Conservation (phyloP, 257 asterid species). For the Fraxinus quadrangulata region DNA sequence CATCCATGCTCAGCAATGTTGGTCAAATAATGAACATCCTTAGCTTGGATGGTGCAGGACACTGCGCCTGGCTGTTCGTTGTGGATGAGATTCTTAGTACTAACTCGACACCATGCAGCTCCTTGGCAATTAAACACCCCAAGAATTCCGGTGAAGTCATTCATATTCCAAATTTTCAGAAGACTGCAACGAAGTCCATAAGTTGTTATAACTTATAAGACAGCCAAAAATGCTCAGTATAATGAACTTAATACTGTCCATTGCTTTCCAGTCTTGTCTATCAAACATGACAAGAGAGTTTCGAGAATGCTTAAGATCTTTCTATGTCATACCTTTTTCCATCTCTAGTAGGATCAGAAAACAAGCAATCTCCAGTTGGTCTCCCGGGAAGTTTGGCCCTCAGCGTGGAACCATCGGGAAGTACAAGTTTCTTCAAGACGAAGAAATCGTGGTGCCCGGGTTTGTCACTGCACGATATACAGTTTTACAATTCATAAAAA, state of each 20-base stretch:
- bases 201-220: not conserved
- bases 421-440: constrained; percentile 72
- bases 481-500: not conserved
- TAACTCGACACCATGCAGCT: constrained; percentile 65
- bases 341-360: constrained; percentile 61
- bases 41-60: constrained; percentile 44
- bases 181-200: constrained; percentile 41
- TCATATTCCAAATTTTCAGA: constrained; percentile 73
- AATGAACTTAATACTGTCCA: no score
- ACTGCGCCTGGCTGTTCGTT: constrained; percentile 54
- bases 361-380: constrained; percentile 60
- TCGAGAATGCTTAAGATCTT: constrained; percentile 4
- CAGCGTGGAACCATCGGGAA: constrained; percentile 65
- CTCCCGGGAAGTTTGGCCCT: constrained; percentile 68
- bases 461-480: constrained; percentile 59
- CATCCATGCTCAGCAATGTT: constrained; percentile 53
- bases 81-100: constrained; percentile 54
- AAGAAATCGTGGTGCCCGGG: constrained; percentile 79
- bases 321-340: constrained; percentile 46
- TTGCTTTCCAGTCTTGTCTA: not conserved
- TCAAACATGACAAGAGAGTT: not conserved
- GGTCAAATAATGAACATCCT: constrained; percentile 56
- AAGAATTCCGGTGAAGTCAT: constrained; percentile 61
- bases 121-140: constrained; percentile 80
- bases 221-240: no score